These are phyloP conservation scores for Solanum pimpinellifolium DNA, from an alignment of 257 asterid species.

Conservation along the genomic window DNA sequence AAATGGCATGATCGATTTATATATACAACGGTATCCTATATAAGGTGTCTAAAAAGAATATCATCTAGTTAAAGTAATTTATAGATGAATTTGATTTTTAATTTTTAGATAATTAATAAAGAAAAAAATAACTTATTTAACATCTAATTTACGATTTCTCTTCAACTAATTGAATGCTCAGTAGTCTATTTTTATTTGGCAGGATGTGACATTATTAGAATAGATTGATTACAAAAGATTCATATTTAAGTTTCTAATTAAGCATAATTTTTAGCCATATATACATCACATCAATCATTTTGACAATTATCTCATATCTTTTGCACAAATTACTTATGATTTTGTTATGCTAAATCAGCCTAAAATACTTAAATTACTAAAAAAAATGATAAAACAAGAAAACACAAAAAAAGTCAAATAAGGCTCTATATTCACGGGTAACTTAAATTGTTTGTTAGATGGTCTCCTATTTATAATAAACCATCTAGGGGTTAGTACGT, in stretches of 20 bases:
- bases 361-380: not conserved
- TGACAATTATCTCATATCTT: not conserved
- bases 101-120: not conserved
- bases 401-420: not conserved
- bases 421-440: not conserved
- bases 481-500: not conserved
- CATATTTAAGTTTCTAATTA: not conserved
- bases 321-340: not conserved
- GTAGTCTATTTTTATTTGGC: not conserved
- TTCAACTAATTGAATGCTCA: not conserved
- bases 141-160: not conserved
- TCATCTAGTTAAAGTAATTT: accelerated
- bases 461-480: not conserved
- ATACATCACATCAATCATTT: not conserved
- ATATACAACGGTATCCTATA: too few species aligned
- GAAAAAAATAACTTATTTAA: not conserved
- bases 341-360: not conserved
- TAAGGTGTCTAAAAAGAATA: too few species aligned
- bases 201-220: not conserved
- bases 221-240: not conserved
- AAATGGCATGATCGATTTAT: not conserved
- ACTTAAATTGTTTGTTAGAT: not conserved
- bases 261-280: not conserved
- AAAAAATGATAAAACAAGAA: too few species aligned
- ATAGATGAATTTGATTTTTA: accelerated